These are phyloP conservation scores for Annona squamosa DNA, from an alignment of 164 flowering plant genomes.

Conservation along the genomic window DNA sequence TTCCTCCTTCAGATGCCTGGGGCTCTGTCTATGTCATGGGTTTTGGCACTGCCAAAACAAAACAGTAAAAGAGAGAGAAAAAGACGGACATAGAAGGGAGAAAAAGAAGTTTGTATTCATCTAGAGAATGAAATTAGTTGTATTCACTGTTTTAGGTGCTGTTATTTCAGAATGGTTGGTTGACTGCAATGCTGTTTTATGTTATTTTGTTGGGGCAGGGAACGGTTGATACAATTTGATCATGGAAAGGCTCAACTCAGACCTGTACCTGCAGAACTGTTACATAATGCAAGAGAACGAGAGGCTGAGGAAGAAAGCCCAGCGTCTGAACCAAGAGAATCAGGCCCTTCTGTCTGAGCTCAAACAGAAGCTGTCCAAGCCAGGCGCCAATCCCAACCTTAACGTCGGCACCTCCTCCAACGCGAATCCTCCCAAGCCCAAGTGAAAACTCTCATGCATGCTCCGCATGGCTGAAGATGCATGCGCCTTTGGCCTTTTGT, in stretches of 20 bases:
- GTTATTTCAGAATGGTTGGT: neutral
- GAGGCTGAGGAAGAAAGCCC: slow-evolving; percentile 50
- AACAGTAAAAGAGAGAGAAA: neutral
- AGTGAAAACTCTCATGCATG: slow-evolving; percentile 1
- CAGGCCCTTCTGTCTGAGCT: slow-evolving; percentile 45
- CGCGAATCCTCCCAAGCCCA: slow-evolving; percentile 22
- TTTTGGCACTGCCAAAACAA: neutral
- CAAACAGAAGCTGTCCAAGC: slow-evolving; percentile 22
- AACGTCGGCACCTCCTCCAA: slow-evolving; percentile 8
- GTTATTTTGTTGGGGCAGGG: neutral
- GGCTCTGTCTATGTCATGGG: too few species aligned
- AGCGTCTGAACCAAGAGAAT: slow-evolving; percentile 48
- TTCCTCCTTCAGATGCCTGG: too few species aligned
- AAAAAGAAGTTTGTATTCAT: neutral
- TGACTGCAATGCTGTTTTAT: too few species aligned
- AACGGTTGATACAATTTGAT: neutral
- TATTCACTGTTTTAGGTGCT: neutral
- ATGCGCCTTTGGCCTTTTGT: too few species aligned
- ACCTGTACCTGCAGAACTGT: slow-evolving; percentile 48
- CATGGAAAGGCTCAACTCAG: slow-evolving; percentile 53
- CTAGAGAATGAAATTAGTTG: neutral
- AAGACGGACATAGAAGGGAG: neutral
- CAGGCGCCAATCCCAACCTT: slow-evolving; percentile 7
- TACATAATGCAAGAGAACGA: slow-evolving; percentile 51
- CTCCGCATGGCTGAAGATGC: too few species aligned